Conservation (phyloP, 805 yeast species). For the Wickerhamiella brachini region DNA sequence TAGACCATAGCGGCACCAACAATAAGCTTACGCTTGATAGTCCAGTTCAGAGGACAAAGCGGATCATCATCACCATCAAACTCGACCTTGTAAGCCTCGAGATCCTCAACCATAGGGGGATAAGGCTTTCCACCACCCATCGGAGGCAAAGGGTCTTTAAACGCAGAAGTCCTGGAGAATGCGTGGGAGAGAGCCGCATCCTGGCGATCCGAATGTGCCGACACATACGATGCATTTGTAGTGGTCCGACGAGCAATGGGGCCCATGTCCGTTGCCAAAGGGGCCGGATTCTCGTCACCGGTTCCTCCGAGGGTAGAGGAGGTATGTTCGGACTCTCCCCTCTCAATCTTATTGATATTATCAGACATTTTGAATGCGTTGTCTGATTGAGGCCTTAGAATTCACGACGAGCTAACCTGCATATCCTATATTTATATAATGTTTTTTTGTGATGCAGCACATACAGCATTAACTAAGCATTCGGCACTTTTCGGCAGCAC, state of each 20-base stretch:
- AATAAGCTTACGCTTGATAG: conserved; percentile 32
- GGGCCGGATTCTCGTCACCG: neutral
- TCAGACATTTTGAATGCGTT: neutral
- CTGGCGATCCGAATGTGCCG: neutral
- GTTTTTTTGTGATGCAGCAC: neutral
- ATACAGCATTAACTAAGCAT: neutral
- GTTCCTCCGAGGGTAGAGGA: neutral
- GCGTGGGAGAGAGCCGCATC: neutral
- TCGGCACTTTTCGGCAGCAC: neutral
- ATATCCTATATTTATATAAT: neutral
- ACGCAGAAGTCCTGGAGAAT: neutral
- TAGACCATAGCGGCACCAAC: conserved; percentile 36
- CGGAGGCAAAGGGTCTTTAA: neutral
- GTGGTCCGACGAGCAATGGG: neutral
- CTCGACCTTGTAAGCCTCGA: conserved; percentile 41
- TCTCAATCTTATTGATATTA: neutral
- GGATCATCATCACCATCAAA: conserved; percentile 76
- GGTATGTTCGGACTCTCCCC: neutral
- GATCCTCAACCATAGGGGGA: neutral
- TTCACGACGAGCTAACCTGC: neutral
- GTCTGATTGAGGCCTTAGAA: neutral
- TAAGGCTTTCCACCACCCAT: conserved; percentile 1
- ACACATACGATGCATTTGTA: neutral
- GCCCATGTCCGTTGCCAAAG: neutral
- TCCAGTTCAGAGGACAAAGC: conserved; percentile 68